These are phyloP conservation scores for Trifolium pratense DNA, from an alignment of 306 rosid genomes.

Conservation along the genomic window DNA sequence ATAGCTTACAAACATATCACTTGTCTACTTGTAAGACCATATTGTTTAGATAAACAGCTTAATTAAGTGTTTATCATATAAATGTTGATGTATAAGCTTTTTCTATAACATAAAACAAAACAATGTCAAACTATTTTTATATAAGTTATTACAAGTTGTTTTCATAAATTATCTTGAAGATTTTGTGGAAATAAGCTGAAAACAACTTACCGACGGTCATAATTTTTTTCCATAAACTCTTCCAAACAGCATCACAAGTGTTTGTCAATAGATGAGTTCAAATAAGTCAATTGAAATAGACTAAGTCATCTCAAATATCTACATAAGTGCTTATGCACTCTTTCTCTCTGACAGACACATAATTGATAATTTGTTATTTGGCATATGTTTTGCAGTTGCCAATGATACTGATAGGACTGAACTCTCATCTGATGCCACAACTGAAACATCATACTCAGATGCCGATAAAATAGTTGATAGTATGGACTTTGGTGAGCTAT, in stretches of 20 bases:
- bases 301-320: neutral
- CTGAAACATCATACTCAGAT: constrained; percentile 49
- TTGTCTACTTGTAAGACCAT: neutral
- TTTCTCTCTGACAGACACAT: no score
- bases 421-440: constrained; percentile 48
- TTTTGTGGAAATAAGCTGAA: neutral
- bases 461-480: constrained; percentile 84
- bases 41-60: no score
- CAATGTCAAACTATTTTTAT: neutral
- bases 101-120: neutral
- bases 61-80: neutral
- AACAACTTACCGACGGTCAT: neutral
- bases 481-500: constrained; percentile 86
- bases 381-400: constrained; percentile 53
- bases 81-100: neutral
- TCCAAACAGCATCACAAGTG: neutral
- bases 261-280: neutral
- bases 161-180: neutral
- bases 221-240: neutral
- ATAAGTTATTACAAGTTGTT: neutral
- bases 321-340: neutral
- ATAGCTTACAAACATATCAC: neutral
- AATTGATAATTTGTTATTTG: constrained; percentile 5
- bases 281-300: neutral
- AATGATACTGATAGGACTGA: constrained; percentile 65